These are phyloP conservation scores for Penicillium longicatenatum DNA, from an alignment of 495 filamentous ascomycete genomes.

Conservation along the genomic window DNA sequence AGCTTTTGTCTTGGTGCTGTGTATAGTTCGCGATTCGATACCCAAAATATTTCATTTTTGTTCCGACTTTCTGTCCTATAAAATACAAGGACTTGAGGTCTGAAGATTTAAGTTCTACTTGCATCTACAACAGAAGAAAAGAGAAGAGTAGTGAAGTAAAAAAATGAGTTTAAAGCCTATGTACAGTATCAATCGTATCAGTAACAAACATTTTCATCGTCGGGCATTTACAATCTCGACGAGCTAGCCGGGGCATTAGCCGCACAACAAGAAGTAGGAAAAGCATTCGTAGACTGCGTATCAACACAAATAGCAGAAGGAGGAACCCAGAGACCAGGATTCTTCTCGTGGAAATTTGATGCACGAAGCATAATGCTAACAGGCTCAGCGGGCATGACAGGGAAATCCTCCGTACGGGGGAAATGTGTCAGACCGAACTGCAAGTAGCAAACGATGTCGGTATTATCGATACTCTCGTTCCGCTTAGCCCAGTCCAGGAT, in stretches of 20 bases:
- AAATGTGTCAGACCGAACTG: conserved; percentile 63
- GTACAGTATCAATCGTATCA: conserved; percentile 6
- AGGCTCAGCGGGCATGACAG: conserved; percentile 71
- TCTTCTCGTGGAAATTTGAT: conserved; percentile 69
- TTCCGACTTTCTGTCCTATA: not conserved
- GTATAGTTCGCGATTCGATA: not conserved
- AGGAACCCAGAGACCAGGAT: conserved; percentile 71
- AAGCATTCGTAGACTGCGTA: conserved; percentile 29
- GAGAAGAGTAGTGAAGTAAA: too few species aligned
- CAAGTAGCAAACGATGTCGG: conserved; percentile 58
- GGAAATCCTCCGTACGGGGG: conserved; percentile 60
- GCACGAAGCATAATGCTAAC: conserved; percentile 68
- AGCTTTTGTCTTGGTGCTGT: not conserved
- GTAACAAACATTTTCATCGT: not conserved
- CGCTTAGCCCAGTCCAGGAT: conserved; percentile 48
- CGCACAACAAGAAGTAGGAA: conserved; percentile 31
- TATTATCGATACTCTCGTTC: conserved; percentile 53
- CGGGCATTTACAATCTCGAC: conserved; percentile 22
- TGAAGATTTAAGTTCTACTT: not conserved
- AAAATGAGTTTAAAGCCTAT: not conserved
- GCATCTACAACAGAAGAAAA: too few species aligned
- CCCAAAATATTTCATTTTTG: not conserved
- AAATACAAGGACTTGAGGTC: not conserved
- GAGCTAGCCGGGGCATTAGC: conserved; percentile 17
- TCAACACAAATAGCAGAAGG: conserved; percentile 45